These are phyloP conservation scores for Camptophora hylomeconis DNA, from an alignment of 2,329 filamentous ascomycete species.

Conservation along the genomic window DNA sequence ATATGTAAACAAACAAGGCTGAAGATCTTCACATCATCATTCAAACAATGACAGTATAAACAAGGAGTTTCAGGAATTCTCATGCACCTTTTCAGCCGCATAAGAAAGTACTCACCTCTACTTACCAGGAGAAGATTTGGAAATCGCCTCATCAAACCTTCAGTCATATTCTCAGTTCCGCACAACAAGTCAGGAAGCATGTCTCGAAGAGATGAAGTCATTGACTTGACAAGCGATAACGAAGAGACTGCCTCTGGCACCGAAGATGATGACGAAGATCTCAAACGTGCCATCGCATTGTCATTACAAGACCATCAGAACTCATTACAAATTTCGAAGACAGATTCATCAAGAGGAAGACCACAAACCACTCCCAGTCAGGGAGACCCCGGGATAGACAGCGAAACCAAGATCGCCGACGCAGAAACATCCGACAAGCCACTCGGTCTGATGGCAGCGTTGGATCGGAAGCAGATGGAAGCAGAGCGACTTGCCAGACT, in stretches of 20 bases:
- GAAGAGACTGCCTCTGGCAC: not conserved
- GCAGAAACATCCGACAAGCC: not conserved
- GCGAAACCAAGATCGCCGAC: slow-evolving; percentile 12
- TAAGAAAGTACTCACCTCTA: too few species aligned
- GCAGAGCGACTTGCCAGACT: slow-evolving; percentile 62
- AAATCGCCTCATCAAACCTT: too few species aligned
- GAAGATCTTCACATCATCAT: too few species aligned
- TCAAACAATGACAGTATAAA: too few species aligned
- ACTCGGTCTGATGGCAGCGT: too few species aligned
- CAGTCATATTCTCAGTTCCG: too few species aligned
- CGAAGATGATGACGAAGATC: slow-evolving; percentile 21
- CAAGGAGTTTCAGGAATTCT: too few species aligned
- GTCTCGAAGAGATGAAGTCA: slow-evolving; percentile 4
- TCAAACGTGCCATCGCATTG: slow-evolving; percentile 24
- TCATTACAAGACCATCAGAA: slow-evolving; percentile 21
- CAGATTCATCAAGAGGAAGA: not conserved
- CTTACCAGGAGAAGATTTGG: too few species aligned
- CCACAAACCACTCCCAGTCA: slow-evolving; percentile 1
- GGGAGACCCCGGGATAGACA: too few species aligned
- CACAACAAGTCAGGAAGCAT: too few species aligned
- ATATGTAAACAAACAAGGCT: too few species aligned
- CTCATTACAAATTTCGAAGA: not conserved
- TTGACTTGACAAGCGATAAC: slow-evolving; percentile 5
- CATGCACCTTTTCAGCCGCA: too few species aligned
- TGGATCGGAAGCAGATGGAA: slow-evolving; percentile 78